Percentiles rank a stretch among this genome's conserved stretches.
phyloP scores from a whole-genome alignment of 2,329 filamentous ascomycete genomes.

The Cytospora piceae region DNA sequence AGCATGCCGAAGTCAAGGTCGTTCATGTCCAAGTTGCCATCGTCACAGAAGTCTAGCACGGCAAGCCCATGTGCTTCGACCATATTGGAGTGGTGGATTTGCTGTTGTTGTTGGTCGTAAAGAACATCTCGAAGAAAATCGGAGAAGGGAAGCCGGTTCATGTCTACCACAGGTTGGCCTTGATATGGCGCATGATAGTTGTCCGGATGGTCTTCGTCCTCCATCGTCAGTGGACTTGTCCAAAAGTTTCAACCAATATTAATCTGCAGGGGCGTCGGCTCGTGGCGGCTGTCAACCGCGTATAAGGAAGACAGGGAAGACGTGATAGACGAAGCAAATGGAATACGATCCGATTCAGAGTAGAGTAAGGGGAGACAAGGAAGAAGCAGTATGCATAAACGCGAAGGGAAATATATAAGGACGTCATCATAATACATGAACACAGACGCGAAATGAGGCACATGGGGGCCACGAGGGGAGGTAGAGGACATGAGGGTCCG shows the following conservation, averaged over 20 bases:
- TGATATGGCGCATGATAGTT: constrained; percentile 31
- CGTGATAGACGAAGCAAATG: not conserved
- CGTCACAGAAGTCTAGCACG: constrained; percentile 55
- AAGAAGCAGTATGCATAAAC: constrained; percentile 1
- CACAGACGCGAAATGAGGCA: not conserved
- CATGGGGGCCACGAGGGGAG: not conserved
- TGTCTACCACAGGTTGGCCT: constrained; percentile 34
- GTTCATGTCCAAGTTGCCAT: constrained; percentile 54
- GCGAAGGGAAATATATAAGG: not conserved
- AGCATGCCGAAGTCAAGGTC: constrained; percentile 57
- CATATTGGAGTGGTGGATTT: constrained; percentile 42
- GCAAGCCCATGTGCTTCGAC: constrained; percentile 47
- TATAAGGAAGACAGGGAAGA: not conserved
- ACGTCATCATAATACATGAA: constrained; percentile 3
- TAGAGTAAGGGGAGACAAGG: not conserved
- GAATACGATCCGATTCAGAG: not conserved
- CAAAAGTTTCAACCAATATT: not conserved
- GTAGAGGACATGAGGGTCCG: constrained; percentile 17
- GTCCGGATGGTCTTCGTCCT: constrained; percentile 30
- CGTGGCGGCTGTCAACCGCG: not conserved
- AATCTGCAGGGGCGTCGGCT: not conserved
- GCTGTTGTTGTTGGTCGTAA: constrained; percentile 41
- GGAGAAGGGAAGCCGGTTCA: constrained; percentile 48
- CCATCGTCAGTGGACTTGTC: constrained; percentile 19
- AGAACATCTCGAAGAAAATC: constrained; percentile 57